These are phyloP conservation scores for Coemansia sp. DNA, from an alignment of 192 early-diverging fungal species.

Conservation along the genomic window DNA sequence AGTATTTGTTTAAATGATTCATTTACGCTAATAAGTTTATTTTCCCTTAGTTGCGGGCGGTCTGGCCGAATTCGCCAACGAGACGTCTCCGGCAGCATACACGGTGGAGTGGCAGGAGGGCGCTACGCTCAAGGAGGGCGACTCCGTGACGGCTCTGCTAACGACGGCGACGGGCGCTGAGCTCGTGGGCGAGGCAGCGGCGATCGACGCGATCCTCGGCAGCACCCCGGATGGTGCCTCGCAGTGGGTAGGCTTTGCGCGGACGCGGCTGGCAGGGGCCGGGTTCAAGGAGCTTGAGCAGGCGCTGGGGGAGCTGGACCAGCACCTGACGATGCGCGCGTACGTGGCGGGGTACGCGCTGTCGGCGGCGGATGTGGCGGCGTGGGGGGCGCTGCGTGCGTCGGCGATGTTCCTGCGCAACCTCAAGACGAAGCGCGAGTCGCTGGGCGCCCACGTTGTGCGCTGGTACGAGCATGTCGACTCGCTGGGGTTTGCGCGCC, in stretches of 20 bases:
- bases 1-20: neutral
- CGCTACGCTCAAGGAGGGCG: conserved; percentile 39
- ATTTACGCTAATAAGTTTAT: neutral
- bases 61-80: conserved; percentile 56
- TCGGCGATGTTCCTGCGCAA: conserved; percentile 76
- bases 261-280: conserved; percentile 56
- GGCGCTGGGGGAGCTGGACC: conserved; percentile 72
- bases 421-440: conserved; percentile 66
- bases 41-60: conserved; percentile 48
- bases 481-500: conserved; percentile 57
- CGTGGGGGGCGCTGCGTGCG: conserved; percentile 87
- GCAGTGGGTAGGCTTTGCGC: conserved; percentile 74
- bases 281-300: conserved; percentile 74
- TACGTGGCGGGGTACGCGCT: conserved; percentile 76
- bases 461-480: conserved; percentile 82
- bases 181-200: conserved; percentile 17
- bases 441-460: conserved; percentile 66
- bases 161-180: conserved; percentile 1
- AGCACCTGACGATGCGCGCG: conserved; percentile 79
- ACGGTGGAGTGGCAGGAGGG: conserved; percentile 58
- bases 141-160: conserved; percentile 41
- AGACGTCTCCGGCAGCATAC: conserved; percentile 11
- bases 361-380: conserved; percentile 77
- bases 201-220: conserved; percentile 7
- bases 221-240: conserved; percentile 45